phyloP scores from a whole-genome alignment of 352 stramenopile genomes.

The Phytophthora rubi region DNA sequence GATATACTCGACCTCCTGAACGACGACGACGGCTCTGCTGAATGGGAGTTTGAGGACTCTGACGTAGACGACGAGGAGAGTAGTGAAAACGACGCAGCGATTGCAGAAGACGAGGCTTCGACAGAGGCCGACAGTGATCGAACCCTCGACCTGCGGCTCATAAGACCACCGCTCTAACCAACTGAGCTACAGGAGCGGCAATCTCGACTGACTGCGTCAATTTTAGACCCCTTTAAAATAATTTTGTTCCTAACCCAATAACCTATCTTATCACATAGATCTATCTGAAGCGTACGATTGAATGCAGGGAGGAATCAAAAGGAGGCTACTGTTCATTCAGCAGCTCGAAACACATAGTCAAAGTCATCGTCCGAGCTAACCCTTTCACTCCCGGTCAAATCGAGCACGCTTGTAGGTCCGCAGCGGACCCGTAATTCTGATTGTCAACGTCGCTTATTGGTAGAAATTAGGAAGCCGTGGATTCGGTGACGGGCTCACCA shows the following conservation, averaged over 20 bases:
- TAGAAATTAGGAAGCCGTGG: too few species aligned
- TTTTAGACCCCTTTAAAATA: conserved; percentile 2
- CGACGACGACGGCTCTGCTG: not conserved
- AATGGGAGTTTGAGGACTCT: conserved; percentile 5
- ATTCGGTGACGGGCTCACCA: not conserved
- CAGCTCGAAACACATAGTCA: too few species aligned
- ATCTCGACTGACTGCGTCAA: not conserved
- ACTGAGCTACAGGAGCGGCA: conserved; percentile 70
- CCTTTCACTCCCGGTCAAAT: too few species aligned
- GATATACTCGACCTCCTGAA: not conserved
- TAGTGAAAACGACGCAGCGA: not conserved
- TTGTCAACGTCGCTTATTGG: too few species aligned
- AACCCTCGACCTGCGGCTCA: conserved; percentile 74
- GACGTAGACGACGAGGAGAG: conserved; percentile 8
- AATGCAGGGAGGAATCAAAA: too few species aligned
- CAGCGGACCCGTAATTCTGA: too few species aligned
- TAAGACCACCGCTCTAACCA: conserved; percentile 77
- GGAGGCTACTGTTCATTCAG: too few species aligned
- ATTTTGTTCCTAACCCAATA: not conserved
- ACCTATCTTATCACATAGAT: too few species aligned
- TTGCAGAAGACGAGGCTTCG: not conserved
- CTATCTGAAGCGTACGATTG: too few species aligned
- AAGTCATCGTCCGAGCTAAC: too few species aligned
- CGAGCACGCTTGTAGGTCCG: too few species aligned
- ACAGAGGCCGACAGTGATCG: conserved; percentile 19